Conservation (phyloP, 768 basidiomycete genomes). For the Leucocoprinus leucothites region DNA sequence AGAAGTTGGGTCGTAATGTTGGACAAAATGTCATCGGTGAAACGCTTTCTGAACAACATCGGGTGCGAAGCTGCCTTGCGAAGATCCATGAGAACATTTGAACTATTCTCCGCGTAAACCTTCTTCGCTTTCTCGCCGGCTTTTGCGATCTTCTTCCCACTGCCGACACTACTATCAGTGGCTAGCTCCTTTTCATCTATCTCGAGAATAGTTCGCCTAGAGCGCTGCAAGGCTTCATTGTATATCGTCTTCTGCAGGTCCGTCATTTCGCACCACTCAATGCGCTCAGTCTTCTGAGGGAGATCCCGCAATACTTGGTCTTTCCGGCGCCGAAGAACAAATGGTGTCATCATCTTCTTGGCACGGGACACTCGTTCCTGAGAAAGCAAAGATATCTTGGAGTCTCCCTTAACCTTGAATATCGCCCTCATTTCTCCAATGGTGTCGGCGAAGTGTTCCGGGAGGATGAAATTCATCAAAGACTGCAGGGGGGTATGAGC, state of each 20-base stretch:
- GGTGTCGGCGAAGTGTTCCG: conserved; percentile 78
- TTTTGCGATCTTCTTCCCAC: conserved; percentile 36
- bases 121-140: conserved; percentile 54
- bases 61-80: conserved; percentile 96
- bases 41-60: conserved; percentile 88
- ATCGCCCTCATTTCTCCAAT: conserved; percentile 84
- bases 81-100: conserved; percentile 96
- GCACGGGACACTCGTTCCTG: conserved; percentile 92
- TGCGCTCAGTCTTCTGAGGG: conserved; percentile 88
- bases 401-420: conserved; percentile 96
- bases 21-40: conserved; percentile 72
- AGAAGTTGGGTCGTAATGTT: conserved; percentile 79
- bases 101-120: conserved; percentile 73
- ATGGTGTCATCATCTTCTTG: conserved; percentile 99
- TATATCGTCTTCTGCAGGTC: conserved; percentile 80
- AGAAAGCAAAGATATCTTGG: conserved; percentile 82
- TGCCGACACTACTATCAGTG: conserved; percentile 22
- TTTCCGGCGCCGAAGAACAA: conserved; percentile 94
- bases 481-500: conserved; percentile 53
- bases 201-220: conserved; percentile 75
- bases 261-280: conserved; percentile 96
- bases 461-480: conserved; percentile 95
- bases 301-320: conserved; percentile 95
- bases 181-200: conserved; percentile 20
- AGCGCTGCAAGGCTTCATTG: conserved; percentile 78